A percentile compares a stretch with the other conserved stretches of the same genome.
Conservation (phyloP, 179 eudicot species). For the Beta corolliflora region DNA sequence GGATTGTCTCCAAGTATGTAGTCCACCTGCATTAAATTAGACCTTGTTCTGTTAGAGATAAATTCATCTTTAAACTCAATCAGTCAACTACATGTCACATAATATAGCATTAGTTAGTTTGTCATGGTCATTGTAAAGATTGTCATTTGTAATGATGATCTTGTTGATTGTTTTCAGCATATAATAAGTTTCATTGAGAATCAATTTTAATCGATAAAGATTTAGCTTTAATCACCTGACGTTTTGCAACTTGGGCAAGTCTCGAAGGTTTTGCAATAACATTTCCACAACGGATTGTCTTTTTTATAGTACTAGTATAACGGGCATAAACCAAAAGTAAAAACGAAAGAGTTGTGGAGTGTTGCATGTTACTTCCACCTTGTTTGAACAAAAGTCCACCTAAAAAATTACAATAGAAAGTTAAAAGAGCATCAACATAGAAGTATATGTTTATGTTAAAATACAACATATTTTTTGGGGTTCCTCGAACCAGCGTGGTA, state of each 20-base stretch:
- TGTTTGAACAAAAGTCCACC: conserved; percentile 63
- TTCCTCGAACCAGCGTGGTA: too few species aligned
- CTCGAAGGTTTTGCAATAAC: conserved; percentile 12
- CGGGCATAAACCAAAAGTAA: conserved; percentile 49
- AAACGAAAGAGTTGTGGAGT: conserved; percentile 51
- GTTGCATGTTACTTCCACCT: conserved; percentile 53
- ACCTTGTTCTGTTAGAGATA: background rate
- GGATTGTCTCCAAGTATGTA: conserved; percentile 65
- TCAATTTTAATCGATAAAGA: too few species aligned
- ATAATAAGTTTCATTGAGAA: too few species aligned
- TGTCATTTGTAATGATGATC: too few species aligned
- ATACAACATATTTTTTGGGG: too few species aligned
- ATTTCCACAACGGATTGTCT: conserved; percentile 29
- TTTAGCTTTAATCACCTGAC: conserved; percentile 11
- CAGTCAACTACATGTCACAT: too few species aligned
- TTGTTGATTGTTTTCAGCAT: too few species aligned
- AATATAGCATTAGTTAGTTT: too few species aligned
- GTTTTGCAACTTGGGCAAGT: conserved; percentile 31
- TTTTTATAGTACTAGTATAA: conserved; percentile 32
- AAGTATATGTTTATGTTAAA: too few species aligned
- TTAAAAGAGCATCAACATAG: background rate
- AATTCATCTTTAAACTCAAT: background rate
- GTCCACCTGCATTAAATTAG: conserved; percentile 39
- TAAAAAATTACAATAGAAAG: background rate
- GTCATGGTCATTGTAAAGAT: too few species aligned